Percentiles rank a stretch among this genome's conserved stretches.
These are phyloP conservation scores for Dactylellina parvicollis DNA, from an alignment of 2,329 filamentous ascomycete genomes.

Conservation along the genomic window DNA sequence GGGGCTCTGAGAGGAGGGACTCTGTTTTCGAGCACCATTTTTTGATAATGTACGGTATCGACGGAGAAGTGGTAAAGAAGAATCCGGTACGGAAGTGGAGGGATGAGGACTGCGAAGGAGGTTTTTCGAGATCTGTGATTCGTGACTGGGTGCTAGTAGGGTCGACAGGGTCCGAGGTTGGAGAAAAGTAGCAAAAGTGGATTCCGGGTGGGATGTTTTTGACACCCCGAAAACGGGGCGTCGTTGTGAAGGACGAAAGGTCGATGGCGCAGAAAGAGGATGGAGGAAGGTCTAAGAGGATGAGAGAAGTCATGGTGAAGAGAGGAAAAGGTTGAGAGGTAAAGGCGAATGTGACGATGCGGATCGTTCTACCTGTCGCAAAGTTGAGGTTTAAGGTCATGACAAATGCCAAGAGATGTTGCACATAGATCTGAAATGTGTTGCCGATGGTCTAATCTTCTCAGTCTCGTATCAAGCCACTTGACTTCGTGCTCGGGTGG, in stretches of 20 bases:
- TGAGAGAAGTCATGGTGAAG: slow-evolving; percentile 54
- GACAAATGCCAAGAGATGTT: slow-evolving; percentile 42
- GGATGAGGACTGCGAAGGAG: slow-evolving; percentile 25
- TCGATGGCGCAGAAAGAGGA: slow-evolving; percentile 57
- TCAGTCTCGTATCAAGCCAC: not conserved
- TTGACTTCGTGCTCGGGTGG: not conserved
- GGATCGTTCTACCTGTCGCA: not conserved
- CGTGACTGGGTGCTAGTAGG: slow-evolving; percentile 37
- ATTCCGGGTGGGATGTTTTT: slow-evolving; percentile 57
- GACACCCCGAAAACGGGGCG: slow-evolving; percentile 56
- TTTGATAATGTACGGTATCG: slow-evolving; percentile 38
- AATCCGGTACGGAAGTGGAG: slow-evolving; percentile 48
- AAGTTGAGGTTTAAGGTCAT: slow-evolving; percentile 5
- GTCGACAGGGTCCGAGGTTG: slow-evolving; percentile 55
- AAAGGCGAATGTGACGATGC: not conserved
- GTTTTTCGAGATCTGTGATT: slow-evolving; percentile 52
- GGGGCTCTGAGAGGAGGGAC: slow-evolving; percentile 43
- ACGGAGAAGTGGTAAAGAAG: slow-evolving; percentile 39
- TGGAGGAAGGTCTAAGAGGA: slow-evolving; percentile 54
- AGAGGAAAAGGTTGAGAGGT: not conserved
- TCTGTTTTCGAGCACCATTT: slow-evolving; percentile 53
- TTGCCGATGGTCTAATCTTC: not conserved
- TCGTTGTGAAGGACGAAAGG: slow-evolving; percentile 56
- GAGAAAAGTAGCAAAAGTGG: slow-evolving; percentile 57
- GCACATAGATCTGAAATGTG: not conserved